Evolutionary conservation across 129 eudicot genomes (phyloP).

Genomic region (Artemisia tridentata): DNA sequence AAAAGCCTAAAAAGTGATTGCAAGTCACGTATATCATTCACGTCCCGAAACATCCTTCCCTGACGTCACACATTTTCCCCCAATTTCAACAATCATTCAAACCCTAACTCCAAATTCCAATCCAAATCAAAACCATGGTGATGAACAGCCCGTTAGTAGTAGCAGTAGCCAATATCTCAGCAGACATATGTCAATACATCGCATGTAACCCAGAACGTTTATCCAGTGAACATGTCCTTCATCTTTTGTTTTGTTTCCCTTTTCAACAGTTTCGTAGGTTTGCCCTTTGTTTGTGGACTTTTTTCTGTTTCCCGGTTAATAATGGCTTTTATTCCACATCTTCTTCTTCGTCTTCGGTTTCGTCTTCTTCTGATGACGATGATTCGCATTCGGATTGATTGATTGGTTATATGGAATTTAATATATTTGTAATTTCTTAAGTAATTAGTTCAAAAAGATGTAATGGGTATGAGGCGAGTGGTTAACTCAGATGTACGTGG

Average conservation of each 20-base stretch:
- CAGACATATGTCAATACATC: slow-evolving; percentile 75
- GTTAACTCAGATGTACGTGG: no score
- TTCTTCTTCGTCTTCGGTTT: slow-evolving; percentile 34
- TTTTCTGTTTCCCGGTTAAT: slow-evolving; percentile 63
- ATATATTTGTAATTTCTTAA: slow-evolving; percentile 14
- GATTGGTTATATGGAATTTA: slow-evolving; percentile 1
- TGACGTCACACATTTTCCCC: slow-evolving; percentile 30
- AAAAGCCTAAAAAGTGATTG: no score
- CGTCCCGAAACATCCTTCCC: no score
- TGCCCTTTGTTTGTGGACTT: slow-evolving; percentile 67
- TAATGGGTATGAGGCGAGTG: no score
- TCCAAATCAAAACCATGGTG: slow-evolving; percentile 50
- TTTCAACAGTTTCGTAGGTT: slow-evolving; percentile 78
- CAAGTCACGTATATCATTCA: no score
- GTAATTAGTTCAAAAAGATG: no score
- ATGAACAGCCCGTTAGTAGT: slow-evolving; percentile 64
- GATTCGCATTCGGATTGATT: slow-evolving; percentile 55
- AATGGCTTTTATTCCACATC: slow-evolving; percentile 31
- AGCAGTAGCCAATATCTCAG: slow-evolving; percentile 73
- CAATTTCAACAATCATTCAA: slow-evolving; percentile 2
- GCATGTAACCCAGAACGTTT: slow-evolving; percentile 87
- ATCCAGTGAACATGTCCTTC: slow-evolving; percentile 61
- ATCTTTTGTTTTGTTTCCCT: slow-evolving; percentile 79
- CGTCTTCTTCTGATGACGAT: slow-evolving; percentile 29
- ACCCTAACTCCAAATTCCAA: slow-evolving; percentile 18